Evolutionary conservation across 805 yeast genomes (phyloP).

Genomic region (Monosporozyma siamensis): DNA sequence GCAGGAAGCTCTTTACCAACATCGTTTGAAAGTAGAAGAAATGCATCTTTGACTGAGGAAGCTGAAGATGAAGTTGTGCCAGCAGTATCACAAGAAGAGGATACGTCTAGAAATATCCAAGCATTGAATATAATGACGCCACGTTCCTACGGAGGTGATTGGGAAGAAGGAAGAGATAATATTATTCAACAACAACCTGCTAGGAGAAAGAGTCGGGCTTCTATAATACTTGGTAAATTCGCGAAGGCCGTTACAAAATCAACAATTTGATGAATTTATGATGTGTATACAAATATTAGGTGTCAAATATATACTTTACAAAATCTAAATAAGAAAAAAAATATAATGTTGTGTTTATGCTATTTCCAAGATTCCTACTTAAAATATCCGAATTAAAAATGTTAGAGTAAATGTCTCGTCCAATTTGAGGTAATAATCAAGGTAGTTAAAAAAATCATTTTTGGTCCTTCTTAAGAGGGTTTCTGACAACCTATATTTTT

Average conservation of each 20-base stretch:
- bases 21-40: background rate
- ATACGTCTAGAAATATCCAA: too few relatives aligned
- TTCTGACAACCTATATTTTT: too few relatives aligned
- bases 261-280: background rate
- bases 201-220: background rate
- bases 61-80: too few relatives aligned
- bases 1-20: background rate
- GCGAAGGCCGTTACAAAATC: background rate
- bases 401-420: too few relatives aligned
- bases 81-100: too few relatives aligned
- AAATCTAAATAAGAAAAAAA: background rate
- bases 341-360: background rate
- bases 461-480: too few relatives aligned
- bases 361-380: too few relatives aligned
- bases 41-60: background rate
- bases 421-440: too few relatives aligned
- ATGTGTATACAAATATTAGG: too few relatives aligned
- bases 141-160: constrained; percentile 1
- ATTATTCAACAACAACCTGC: background rate
- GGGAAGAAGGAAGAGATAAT: background rate
- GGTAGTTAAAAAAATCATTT: too few relatives aligned
- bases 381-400: too few relatives aligned
- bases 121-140: background rate
- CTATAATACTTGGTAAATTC: background rate
- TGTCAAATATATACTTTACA: background rate